Base-by-base conservation (phyloP, 257 asterid genomes). In the Capsicum rhomboideum region DNA sequence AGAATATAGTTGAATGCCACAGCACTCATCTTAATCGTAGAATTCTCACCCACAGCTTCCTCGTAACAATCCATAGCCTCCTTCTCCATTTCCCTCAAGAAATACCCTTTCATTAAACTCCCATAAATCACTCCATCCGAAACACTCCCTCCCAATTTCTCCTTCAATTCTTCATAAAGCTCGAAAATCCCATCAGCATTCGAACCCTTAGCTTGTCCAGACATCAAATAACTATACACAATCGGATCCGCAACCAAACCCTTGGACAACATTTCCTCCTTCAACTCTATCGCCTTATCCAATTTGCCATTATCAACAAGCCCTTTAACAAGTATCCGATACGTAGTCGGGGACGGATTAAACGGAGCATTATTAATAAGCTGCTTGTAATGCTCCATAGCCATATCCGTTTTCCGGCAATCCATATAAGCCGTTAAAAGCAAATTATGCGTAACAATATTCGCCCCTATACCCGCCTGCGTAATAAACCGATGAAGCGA, bases 401-500 rank as follows among this genome's bases (percentile, higher is more conserved):
- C 99, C 13, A 92, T 85, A 84, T 96, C 99, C 7, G 91, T 79
- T 84, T 93, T 94, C 52, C 97, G 88, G 84, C 98, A 96, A 82
- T 96, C 98, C 85, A 96, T 88, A 82, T 91, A 96, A 40, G 93
- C 91, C 17, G 93, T 87, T 16, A 96, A 87, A n/a, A 96, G 91
- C 34, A 96, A 86, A 75, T 94, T 93, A 77, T 91, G 88, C 2
- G 99, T 96, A 40, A 96, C 91, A 0, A 96, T 90, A 74, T 94
- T 96, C 2, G 94, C 88, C 4, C 95, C 95, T 0, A 95, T 91
- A 3, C 98, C 99, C 0, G 98, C 98, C 82, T 96, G 99, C 0
- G 98, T 91, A 85, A 96, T 92, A 64, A 96, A 96, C 20, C 99
- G 90, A 77, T 96, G 98, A 82, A 96, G 94, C 18, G 99, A 91